phyloP scores from a whole-genome alignment of 768 basidiomycete species.

The Mycena sanguinolenta region DNA sequence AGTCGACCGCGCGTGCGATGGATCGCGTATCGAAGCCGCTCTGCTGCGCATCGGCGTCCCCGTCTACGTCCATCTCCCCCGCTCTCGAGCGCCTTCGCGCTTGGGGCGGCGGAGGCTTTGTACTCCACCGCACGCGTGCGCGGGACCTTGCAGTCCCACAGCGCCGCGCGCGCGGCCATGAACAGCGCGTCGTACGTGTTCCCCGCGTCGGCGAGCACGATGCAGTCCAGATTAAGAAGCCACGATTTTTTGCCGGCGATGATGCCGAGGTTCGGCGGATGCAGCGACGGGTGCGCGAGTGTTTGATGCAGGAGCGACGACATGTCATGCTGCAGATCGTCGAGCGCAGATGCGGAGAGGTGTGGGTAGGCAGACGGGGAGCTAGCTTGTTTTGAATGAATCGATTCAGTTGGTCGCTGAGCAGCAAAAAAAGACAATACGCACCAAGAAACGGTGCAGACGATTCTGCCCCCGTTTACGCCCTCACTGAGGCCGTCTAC shows the following conservation, averaged over 20 bases:
- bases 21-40: conserved; percentile 74
- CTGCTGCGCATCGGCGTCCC: conserved; percentile 44
- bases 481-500: conserved; percentile 57
- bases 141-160: conserved; percentile 88
- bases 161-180: conserved; percentile 81
- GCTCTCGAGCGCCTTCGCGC: conserved; percentile 39
- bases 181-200: conserved; percentile 85
- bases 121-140: conserved; percentile 80
- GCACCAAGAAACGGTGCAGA: conserved; percentile 84
- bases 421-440: conserved; percentile 43
- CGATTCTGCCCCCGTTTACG: conserved; percentile 71
- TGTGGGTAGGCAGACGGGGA: conserved; percentile 87
- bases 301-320: conserved; percentile 73
- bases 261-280: conserved; percentile 74
- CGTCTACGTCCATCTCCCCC: conserved; percentile 73
- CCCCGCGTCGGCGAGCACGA: conserved; percentile 80
- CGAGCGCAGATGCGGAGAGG: conserved; percentile 71
- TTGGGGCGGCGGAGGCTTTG: conserved; percentile 52
- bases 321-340: conserved; percentile 84
- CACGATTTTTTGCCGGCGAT: conserved; percentile 76
- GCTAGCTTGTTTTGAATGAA: conserved; percentile 61
- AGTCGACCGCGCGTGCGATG: conserved; percentile 72
- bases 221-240: conserved; percentile 81
- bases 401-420: conserved; percentile 29
- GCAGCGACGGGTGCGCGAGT: conserved; percentile 75